These are phyloP conservation scores for Teratosphaeria pseudoeucalypti DNA, from an alignment of 2,329 filamentous ascomycete species.

Conservation along the genomic window DNA sequence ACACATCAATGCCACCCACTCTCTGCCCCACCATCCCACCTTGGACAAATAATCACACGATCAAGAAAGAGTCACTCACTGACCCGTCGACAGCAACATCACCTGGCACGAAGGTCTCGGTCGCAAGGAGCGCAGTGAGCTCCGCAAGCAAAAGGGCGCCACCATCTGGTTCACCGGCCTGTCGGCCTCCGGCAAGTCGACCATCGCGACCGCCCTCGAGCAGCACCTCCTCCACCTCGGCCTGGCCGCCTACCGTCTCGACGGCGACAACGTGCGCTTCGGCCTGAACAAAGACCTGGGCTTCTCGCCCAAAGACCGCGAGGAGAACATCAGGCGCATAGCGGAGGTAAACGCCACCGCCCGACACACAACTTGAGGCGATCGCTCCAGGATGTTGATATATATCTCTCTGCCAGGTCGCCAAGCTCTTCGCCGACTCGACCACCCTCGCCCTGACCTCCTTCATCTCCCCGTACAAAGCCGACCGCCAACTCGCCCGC, in stretches of 20 bases:
- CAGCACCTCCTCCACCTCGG: constrained; percentile 86
- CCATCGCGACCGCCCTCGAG: constrained; percentile 90
- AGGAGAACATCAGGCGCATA: constrained; percentile 96
- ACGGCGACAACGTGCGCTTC: constrained; percentile 97
- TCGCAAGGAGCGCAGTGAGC: constrained; percentile 61
- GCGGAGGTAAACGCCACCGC: constrained; percentile 49
- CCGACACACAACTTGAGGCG: background rate
- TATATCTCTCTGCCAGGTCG: constrained; percentile 46
- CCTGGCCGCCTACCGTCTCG: constrained; percentile 78
- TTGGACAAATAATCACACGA: background rate
- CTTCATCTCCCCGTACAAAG: constrained; percentile 92
- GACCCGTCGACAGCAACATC: constrained; percentile 56
- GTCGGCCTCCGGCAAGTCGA: constrained; percentile 93
- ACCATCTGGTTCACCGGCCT: constrained; percentile 98
- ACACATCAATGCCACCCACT: background rate
- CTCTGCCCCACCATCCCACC: background rate
- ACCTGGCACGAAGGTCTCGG: constrained; percentile 80
- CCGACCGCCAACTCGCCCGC: constrained; percentile 74
- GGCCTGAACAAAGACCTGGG: constrained; percentile 96
- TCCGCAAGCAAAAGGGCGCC: constrained; percentile 76
- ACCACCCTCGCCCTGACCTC: constrained; percentile 82
- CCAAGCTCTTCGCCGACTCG: constrained; percentile 90
- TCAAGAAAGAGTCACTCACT: background rate
- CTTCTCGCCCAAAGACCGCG: constrained; percentile 84
- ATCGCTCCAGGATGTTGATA: background rate